These are phyloP conservation scores for Nakazawaea ishiwadae DNA, from an alignment of 805 yeast genomes.

Conservation along the genomic window DNA sequence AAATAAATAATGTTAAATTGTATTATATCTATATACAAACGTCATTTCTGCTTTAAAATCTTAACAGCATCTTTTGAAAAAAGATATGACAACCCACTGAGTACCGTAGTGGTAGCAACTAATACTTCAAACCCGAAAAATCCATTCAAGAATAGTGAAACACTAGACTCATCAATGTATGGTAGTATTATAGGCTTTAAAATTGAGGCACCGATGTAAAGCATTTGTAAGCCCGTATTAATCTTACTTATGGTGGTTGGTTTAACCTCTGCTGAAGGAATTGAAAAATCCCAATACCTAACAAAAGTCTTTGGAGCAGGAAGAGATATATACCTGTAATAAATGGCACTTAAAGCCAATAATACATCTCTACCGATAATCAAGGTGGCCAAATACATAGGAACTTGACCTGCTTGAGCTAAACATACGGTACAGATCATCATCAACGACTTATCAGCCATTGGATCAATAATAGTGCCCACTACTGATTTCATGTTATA, in stretches of 20 bases:
- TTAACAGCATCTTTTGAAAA: slow-evolving; percentile 67
- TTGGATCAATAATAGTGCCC: slow-evolving; percentile 91
- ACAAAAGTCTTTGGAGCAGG: slow-evolving; percentile 71
- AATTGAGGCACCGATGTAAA: slow-evolving; percentile 67
- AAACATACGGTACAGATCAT: slow-evolving; percentile 76
- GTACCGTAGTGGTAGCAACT: slow-evolving; percentile 66
- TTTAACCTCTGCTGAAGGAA: slow-evolving; percentile 79
- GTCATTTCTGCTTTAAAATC: slow-evolving; percentile 27
- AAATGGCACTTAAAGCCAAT: slow-evolving; percentile 67
- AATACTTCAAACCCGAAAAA: slow-evolving; percentile 41
- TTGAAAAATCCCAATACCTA: slow-evolving; percentile 73
- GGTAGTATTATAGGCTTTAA: slow-evolving; percentile 44
- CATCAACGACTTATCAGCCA: slow-evolving; percentile 93
- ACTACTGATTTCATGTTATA: slow-evolving; percentile 73
- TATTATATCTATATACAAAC: no score
- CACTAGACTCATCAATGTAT: slow-evolving; percentile 26
- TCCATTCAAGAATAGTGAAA: slow-evolving; percentile 20
- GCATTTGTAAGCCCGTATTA: slow-evolving; percentile 91
- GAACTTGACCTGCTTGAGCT: slow-evolving; percentile 65
- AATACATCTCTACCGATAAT: slow-evolving; percentile 83
- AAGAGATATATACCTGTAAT: slow-evolving; percentile 65
- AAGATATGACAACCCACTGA: slow-evolving; percentile 76
- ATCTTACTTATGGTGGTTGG: slow-evolving; percentile 84
- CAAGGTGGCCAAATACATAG: slow-evolving; percentile 57
- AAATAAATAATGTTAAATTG: no score